These are phyloP conservation scores for Pholiota molesta DNA, from an alignment of 768 basidiomycete genomes.

Conservation along the genomic window DNA sequence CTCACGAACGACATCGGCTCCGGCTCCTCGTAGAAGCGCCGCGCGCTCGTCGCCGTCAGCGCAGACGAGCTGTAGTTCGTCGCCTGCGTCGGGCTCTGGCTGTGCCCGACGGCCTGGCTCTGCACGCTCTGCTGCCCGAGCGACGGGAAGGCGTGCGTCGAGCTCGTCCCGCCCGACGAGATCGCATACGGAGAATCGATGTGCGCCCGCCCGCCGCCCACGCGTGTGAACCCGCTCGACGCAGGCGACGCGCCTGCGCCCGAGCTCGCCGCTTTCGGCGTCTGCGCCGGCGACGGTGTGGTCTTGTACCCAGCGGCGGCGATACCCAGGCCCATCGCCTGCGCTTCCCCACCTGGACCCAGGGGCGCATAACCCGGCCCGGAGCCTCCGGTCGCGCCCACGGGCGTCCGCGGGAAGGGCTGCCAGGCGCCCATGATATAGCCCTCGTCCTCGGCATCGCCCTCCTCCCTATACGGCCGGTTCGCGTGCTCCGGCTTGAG, in stretches of 20 bases:
- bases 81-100: constrained; percentile 10
- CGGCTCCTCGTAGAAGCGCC: constrained; percentile 13
- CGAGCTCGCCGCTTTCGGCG: constrained; percentile 19
- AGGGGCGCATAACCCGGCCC: constrained; percentile 49
- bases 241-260: constrained; percentile 13
- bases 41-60: not conserved
- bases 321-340: not conserved
- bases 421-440: constrained; percentile 97
- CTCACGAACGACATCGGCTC: constrained; percentile 24
- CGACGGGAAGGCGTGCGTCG: constrained; percentile 71
- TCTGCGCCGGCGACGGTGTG: constrained; percentile 9
- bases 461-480: constrained; percentile 69
- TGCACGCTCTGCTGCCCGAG: constrained; percentile 46
- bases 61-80: constrained; percentile 23
- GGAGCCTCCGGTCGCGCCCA: constrained; percentile 39
- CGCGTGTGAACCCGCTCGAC: constrained; percentile 71
- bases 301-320: constrained; percentile 1
- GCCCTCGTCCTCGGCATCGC: constrained; percentile 77
- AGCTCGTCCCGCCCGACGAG: constrained; percentile 52
- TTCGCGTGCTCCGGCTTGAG: constrained; percentile 80
- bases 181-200: constrained; percentile 87
- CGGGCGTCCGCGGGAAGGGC: constrained; percentile 53
- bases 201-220: constrained; percentile 87
- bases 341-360: constrained; percentile 30
- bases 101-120: not conserved